A percentile compares a stretch with the other conserved stretches of the same genome.
These are phyloP conservation scores for Euphrasia confusa DNA, from an alignment of 257 asterid genomes.

Conservation along the genomic window DNA sequence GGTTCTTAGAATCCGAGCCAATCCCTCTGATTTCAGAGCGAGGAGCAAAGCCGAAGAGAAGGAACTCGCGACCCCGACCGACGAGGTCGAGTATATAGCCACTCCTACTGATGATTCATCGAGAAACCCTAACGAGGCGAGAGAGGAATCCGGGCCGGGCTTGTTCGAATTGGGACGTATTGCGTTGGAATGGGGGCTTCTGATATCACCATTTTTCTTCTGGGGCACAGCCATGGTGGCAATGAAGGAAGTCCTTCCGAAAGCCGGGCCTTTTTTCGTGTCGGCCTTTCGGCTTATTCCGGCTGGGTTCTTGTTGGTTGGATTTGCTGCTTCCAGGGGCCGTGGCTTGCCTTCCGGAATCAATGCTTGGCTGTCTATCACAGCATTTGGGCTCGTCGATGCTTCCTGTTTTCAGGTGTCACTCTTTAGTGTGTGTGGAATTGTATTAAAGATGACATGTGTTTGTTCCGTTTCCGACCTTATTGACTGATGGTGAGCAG, in stretches of 20 bases:
- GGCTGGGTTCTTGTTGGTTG: constrained; percentile 71
- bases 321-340: constrained; percentile 72
- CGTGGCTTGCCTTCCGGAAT: constrained; percentile 65
- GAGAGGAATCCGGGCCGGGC: constrained; percentile 26
- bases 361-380: constrained; percentile 77
- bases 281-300: constrained; percentile 89
- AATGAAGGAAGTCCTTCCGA: constrained; percentile 91
- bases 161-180: constrained; percentile 32
- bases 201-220: constrained; percentile 94
- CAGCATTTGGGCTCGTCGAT: constrained; percentile 72
- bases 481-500: constrained; percentile 43
- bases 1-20: neutral
- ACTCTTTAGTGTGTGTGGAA: constrained; percentile 17
- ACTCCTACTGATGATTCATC: constrained; percentile 41
- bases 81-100: constrained; percentile 56
- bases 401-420: constrained; percentile 97
- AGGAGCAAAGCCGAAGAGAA: constrained; percentile 46
- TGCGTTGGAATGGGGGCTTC: constrained; percentile 64
- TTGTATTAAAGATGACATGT: constrained; percentile 12
- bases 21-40: constrained; percentile 26
- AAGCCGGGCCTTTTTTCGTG: constrained; percentile 78
- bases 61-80: constrained; percentile 31
- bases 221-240: constrained; percentile 99
- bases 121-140: constrained; percentile 24
- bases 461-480: constrained; percentile 12